Conservation (phyloP, 2,329 filamentous ascomycete genomes). For the Alternaria sp. region DNA sequence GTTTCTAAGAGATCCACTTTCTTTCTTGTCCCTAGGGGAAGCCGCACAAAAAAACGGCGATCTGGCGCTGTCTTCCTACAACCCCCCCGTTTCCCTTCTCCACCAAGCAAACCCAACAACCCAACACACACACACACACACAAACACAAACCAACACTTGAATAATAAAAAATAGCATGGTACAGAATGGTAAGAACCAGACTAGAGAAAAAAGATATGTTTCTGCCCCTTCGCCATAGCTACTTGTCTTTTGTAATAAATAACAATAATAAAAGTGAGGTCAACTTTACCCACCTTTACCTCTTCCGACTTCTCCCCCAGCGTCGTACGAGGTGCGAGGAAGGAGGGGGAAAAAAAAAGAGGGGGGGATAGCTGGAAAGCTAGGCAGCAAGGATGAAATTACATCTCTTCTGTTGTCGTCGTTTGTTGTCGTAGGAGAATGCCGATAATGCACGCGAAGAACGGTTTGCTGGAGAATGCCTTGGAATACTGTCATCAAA, state of each 20-base stretch:
- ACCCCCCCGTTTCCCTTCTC: background rate
- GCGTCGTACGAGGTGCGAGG: too few species aligned
- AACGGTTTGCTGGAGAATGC: slow-evolving; percentile 4
- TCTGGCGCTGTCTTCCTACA: slow-evolving; percentile 29
- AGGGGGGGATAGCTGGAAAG: background rate
- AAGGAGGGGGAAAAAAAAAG: too few species aligned
- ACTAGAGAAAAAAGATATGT: background rate
- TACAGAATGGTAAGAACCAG: slow-evolving; percentile 7
- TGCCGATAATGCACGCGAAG: slow-evolving; percentile 1
- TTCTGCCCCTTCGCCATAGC: background rate
- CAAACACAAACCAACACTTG: slow-evolving; percentile 8
- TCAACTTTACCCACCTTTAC: background rate
- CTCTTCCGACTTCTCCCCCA: too few species aligned
- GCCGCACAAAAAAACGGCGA: slow-evolving; percentile 2
- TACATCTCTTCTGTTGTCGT: background rate
- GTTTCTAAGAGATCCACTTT: slow-evolving; percentile 8
- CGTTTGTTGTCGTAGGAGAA: slow-evolving; percentile 6
- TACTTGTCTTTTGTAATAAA: background rate
- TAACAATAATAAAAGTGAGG: background rate
- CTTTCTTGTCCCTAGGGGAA: slow-evolving; percentile 8
- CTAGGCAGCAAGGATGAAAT: slow-evolving; percentile 5
- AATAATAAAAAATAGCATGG: slow-evolving; percentile 3
- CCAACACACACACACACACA: background rate
- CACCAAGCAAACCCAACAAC: too few species aligned
- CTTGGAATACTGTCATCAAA: slow-evolving; percentile 5